These are phyloP conservation scores for Phaseolus coccineus DNA, from an alignment of 331 rosid species.

Conservation along the genomic window DNA sequence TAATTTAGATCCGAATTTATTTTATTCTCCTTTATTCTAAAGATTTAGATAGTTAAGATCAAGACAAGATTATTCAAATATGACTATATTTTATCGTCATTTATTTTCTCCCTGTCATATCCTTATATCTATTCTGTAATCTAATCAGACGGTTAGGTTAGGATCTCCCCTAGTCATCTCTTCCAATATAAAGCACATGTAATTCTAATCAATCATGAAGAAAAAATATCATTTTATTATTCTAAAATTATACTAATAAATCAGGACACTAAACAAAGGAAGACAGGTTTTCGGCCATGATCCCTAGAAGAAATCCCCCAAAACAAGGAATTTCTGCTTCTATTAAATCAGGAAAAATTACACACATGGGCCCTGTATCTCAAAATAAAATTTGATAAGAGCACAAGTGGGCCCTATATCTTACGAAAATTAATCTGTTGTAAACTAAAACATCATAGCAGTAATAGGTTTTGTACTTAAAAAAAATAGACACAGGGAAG, in stretches of 20 bases:
- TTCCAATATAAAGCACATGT: background rate
- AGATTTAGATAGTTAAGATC: background rate
- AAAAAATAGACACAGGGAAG: slow-evolving; percentile 22
- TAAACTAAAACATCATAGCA: slow-evolving; percentile 5
- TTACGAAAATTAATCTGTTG: slow-evolving; percentile 10
- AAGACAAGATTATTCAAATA: background rate
- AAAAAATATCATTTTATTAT: background rate
- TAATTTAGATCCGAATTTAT: no score
- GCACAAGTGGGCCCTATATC: background rate
- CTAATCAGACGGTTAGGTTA: background rate
- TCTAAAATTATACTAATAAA: background rate
- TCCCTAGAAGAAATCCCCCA: background rate
- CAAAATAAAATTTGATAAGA: background rate
- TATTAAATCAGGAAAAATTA: background rate
- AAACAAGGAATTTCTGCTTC: background rate
- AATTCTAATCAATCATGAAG: background rate
- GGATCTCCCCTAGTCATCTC: background rate
- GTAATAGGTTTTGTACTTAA: background rate
- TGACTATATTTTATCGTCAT: no score
- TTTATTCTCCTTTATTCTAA: background rate
- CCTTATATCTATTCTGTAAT: background rate
- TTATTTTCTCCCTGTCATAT: background rate
- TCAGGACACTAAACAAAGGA: background rate
- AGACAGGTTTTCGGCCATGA: background rate
- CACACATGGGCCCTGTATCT: background rate